Evolutionary conservation across 1,284 basidiomycete genomes (phyloP), one percentile per base, ranked within the genome.

Genomic region (Sanghuangporus baumii): DNA sequence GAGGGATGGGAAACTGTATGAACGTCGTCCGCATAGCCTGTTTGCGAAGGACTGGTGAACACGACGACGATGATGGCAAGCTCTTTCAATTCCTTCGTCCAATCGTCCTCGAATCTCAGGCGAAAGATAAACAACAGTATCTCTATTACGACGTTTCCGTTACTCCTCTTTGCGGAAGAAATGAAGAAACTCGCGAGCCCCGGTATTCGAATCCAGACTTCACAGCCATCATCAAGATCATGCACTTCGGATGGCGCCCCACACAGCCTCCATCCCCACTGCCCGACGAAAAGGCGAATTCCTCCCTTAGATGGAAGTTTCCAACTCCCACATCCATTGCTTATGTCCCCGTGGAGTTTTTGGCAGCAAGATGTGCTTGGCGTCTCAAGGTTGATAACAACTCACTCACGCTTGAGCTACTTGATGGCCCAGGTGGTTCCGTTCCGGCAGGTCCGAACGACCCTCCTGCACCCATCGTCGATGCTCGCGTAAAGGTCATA

Each of bases 321-420:
- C 23, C 57, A 6, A 20, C 50, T 14, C 31, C 57, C 11, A 31
- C 48, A 14, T 16, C 31, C 6, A 20, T n/a, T 23, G 47, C 56
- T 9, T 34, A 38, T 38, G 46, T 63, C 16, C n/a, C 20, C 8
- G 41, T 63, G 9, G 62, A 63, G 37, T 63, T 63, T 41, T 18
- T 63, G 6, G 62, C 62, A 6, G 57, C 62, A 2, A 20, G 34
- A 4, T 52, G 57, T 16, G 57, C 57, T 8, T 63, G 62, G 62
- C 50, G 62, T 4, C 51, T 63, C 12, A 48, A 63, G 31, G 40
- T 63, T n/a, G 62, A 59, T 31, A 59, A 38, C n/a, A 63, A 63
- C 43, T 34, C 38, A 23, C 51, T 63, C 34, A 40, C 47, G 18
- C 57, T 63, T 43, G 62, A 59, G 34, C 51, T 63, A 3, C 31